Conservation (phyloP, 208 protist genomes). For the Trichomonas vaginalis region DNA sequence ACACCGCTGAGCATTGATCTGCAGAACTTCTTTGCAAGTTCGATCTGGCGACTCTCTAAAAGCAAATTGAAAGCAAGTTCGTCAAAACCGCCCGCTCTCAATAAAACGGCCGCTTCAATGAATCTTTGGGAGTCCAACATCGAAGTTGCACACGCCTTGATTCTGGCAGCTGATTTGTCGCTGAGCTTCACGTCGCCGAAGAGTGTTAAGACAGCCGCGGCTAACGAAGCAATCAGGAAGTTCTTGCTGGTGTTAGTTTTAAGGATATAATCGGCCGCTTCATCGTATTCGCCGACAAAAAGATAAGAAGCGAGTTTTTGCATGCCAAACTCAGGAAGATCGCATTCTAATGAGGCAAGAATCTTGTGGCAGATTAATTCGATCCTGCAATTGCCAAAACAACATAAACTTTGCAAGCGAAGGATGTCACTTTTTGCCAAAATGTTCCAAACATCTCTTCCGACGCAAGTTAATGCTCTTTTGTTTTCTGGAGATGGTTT, state of each 20-base stretch:
- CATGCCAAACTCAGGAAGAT: not conserved
- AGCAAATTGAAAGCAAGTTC: not conserved
- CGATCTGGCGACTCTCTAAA: not conserved
- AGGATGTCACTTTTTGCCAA: not conserved
- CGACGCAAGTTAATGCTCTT: not conserved
- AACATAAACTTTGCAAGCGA: not conserved
- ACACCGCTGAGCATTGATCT: not conserved
- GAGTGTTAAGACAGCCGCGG: not conserved
- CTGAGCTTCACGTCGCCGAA: not conserved
- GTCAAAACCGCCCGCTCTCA: not conserved
- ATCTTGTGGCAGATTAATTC: not conserved
- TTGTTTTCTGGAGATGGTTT: not conserved
- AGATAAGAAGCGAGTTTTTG: not conserved
- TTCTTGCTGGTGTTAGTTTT: not conserved
- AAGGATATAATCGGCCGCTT: not conserved
- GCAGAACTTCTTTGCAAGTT: not conserved
- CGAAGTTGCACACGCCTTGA: not conserved
- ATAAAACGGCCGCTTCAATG: not conserved
- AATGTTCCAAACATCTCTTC: not conserved
- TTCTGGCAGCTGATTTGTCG: not conserved
- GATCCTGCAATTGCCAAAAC: not conserved
- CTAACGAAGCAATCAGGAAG: not conserved
- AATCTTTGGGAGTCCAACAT: not conserved
- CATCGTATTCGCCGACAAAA: not conserved
- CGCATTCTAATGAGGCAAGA: not conserved